phyloP scores from a whole-genome alignment of 2,329 filamentous ascomycete genomes.

The Penicillium digitatum region DNA sequence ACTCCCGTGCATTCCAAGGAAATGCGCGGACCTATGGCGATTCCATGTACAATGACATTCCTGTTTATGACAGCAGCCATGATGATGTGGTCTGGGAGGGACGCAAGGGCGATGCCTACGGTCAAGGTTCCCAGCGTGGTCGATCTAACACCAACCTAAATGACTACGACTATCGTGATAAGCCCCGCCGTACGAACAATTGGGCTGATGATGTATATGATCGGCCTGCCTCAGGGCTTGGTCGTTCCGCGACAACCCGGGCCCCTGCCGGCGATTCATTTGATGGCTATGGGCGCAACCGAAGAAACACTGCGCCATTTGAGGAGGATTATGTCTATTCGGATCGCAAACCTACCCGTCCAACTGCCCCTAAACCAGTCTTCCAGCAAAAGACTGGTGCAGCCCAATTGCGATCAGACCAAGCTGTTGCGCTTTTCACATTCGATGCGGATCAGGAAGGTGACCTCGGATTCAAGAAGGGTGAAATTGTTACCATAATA shows the following conservation, averaged over 20 bases:
- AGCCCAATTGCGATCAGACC: slow-evolving; percentile 54
- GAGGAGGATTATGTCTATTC: slow-evolving; percentile 53
- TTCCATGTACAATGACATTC: slow-evolving; percentile 87
- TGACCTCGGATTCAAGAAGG: slow-evolving; percentile 94
- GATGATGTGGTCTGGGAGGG: slow-evolving; percentile 85
- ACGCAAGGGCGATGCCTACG: slow-evolving; percentile 64
- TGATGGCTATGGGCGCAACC: slow-evolving; percentile 30
- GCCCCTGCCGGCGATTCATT: slow-evolving; percentile 27
- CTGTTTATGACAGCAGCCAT: slow-evolving; percentile 78
- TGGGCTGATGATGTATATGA: slow-evolving; percentile 51
- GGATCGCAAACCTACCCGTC: slow-evolving; percentile 66
- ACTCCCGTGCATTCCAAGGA: slow-evolving; percentile 78
- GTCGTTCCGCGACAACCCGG: slow-evolving; percentile 36
- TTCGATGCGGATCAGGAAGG: slow-evolving; percentile 93
- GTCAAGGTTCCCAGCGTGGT: slow-evolving; percentile 59
- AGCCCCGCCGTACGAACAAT: slow-evolving; percentile 45
- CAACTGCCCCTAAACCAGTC: slow-evolving; percentile 83
- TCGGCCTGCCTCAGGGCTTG: slow-evolving; percentile 33
- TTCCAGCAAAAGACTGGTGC: slow-evolving; percentile 53
- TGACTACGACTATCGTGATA: slow-evolving; percentile 56
- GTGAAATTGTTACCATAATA: slow-evolving; percentile 88
- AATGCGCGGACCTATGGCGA: slow-evolving; percentile 53
- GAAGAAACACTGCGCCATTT: slow-evolving; percentile 39
- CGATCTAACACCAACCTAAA: slow-evolving; percentile 52
- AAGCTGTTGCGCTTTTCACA: slow-evolving; percentile 85